Base-by-base conservation (phyloP, 2,329 filamentous ascomycete genomes). In the Ascochyta lentis region DNA sequence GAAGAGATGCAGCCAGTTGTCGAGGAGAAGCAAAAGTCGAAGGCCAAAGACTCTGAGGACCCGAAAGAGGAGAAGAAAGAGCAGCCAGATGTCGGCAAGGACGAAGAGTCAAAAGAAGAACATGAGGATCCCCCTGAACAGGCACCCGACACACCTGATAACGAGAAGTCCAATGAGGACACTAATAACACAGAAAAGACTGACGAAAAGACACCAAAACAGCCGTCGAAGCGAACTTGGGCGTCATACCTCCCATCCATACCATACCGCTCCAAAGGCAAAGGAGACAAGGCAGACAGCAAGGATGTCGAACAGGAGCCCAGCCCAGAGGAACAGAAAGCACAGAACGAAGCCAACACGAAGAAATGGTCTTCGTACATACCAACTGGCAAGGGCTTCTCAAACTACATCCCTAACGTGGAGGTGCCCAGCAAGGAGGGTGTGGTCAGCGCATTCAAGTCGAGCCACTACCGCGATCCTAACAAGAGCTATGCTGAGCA, bases 401-500 rank as follows among this genome's bases (percentile, higher is more conserved):
- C 76, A 13, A 79, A 71, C 45, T 82, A 81, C 53, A 73, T 82
- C 6, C 80, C 80, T 4, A 74, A 67, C 35, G 61, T 74, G 3
- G 68, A 74, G 38, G 47, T 74, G 0, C 72, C 71, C 12, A 69
- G 73, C 42, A 73, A 73, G 13, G 77, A 80, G 56, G 68, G 66
- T 6, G 75, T 77, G 3, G 68, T 81, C 6, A 79, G 78, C 35
- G 73, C 78, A 6, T 81, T 81, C 61, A 76, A 79, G 48, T 61
- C 73, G 31, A 76, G 73, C 45, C 79, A 81, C 57, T 63, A 77
- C 24, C 74, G 79, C 31, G 79, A 82, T 55, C 77, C 77, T 2
- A 78, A 73, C 48, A 82, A 82, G 63, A 77, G 77, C 40, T 81
- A 80, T 57, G 71, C 79, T 4, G 78, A 81, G 60, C 80, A 82